Percentiles rank a stretch among this genome's conserved stretches.
Evolutionary conservation across 768 basidiomycete genomes (phyloP).

Genomic region (Peribolospora kevripleyi): DNA sequence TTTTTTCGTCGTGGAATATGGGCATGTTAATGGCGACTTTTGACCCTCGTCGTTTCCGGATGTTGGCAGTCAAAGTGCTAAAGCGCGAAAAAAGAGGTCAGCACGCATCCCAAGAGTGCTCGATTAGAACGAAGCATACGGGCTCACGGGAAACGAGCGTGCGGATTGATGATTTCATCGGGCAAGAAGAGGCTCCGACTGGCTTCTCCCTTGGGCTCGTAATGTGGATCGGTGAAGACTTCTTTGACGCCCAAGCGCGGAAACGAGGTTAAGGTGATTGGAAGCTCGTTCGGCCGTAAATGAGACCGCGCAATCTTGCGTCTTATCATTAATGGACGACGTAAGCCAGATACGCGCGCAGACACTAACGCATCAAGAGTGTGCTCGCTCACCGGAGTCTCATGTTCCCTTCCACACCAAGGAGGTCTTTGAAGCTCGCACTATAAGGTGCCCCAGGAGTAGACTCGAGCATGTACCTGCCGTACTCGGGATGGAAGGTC

Average conservation of each 20-base stretch:
- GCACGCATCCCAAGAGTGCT: background rate
- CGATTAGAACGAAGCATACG: constrained; percentile 2
- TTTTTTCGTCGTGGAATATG: constrained; percentile 64
- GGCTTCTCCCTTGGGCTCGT: constrained; percentile 51
- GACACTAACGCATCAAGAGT: background rate
- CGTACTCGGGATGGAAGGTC: constrained; percentile 93
- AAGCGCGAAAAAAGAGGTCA: constrained; percentile 2
- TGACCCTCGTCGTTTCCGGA: constrained; percentile 63
- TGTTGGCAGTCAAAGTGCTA: constrained; percentile 94
- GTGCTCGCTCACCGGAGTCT: constrained; percentile 41
- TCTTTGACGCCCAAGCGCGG: constrained; percentile 73
- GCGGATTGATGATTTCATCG: constrained; percentile 87
- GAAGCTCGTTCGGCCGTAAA: constrained; percentile 62
- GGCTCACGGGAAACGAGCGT: constrained; percentile 89
- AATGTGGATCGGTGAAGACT: constrained; percentile 76
- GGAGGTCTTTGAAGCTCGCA: constrained; percentile 56
- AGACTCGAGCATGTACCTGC: constrained; percentile 93
- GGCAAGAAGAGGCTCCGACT: constrained; percentile 87
- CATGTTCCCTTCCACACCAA: constrained; percentile 87
- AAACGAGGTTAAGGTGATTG: constrained; percentile 83
- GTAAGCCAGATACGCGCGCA: background rate
- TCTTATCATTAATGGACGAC: constrained; percentile 21
- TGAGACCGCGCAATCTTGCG: constrained; percentile 62
- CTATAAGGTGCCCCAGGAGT: constrained; percentile 91
- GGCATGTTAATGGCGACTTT: constrained; percentile 93